Percentiles rank a stretch among this genome's conserved stretches.
Evolutionary conservation across 1,284 basidiomycete genomes (phyloP).

Genomic region (Rhodotorula sp.): DNA sequence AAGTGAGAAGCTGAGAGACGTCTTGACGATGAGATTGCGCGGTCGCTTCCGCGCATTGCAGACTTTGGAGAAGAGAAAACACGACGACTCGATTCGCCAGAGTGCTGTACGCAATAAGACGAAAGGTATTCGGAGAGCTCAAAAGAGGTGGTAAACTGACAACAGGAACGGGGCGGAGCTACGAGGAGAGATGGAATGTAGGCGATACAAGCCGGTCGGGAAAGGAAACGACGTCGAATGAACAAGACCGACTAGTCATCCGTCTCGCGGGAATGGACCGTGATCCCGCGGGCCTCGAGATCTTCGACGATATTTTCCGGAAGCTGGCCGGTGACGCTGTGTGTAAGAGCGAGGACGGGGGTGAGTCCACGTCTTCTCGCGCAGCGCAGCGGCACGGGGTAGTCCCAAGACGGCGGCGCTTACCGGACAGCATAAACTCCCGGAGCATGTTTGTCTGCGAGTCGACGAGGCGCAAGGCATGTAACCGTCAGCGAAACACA

Average conservation of each 20-base stretch:
- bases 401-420: background rate
- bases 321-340: conserved; percentile 33
- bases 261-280: conserved; percentile 39
- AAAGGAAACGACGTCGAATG: background rate
- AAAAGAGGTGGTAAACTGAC: too few relatives aligned
- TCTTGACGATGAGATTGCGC: background rate
- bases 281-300: conserved; percentile 42
- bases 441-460: conserved; percentile 40
- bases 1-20: background rate
- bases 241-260: conserved; percentile 23
- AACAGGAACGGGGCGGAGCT: background rate
- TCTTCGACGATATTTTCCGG: conserved; percentile 42
- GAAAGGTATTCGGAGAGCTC: too few relatives aligned
- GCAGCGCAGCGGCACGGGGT: background rate
- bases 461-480: too few relatives aligned
- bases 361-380: background rate
- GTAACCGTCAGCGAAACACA: background rate
- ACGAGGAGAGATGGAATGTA: background rate
- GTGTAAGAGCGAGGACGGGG: background rate
- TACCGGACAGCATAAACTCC: conserved; percentile 44
- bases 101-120: too few relatives aligned
- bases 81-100: too few relatives aligned
- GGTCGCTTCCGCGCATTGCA: background rate
- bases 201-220: background rate
- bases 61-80: too few relatives aligned